Evolutionary conservation across 352 stramenopile species (phyloP).

Genomic region (Globisporangium alternatum): DNA sequence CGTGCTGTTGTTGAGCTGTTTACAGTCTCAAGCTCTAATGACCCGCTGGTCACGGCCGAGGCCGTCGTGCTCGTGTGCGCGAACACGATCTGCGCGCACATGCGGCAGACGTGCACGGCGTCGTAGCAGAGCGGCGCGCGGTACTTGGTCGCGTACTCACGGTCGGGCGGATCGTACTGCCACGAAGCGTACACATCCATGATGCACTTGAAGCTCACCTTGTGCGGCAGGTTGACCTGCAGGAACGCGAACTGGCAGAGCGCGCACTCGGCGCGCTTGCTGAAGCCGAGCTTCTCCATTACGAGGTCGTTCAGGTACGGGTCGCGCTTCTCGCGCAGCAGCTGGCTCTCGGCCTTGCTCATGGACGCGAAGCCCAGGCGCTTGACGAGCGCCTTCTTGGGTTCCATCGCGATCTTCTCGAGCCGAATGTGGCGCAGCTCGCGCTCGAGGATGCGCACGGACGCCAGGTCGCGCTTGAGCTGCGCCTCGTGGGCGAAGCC

Average conservation of each 20-base stretch:
- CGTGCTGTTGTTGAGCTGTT: neutral
- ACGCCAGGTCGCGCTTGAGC: conserved; percentile 44
- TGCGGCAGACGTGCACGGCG: conserved; percentile 63
- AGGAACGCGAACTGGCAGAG: conserved; percentile 59
- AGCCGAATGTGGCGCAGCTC: conserved; percentile 48
- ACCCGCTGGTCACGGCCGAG: neutral
- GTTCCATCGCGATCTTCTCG: conserved; percentile 31
- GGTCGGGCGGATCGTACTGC: conserved; percentile 49
- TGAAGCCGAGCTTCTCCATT: conserved; percentile 58
- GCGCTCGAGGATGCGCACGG: conserved; percentile 41
- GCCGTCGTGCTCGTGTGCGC: conserved; percentile 25
- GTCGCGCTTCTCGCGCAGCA: conserved; percentile 29
- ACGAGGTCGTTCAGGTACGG: conserved; percentile 49
- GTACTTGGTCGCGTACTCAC: conserved; percentile 46
- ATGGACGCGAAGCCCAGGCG: conserved; percentile 25
- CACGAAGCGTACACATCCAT: conserved; percentile 70
- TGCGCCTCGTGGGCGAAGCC: conserved; percentile 36
- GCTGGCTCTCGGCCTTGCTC: conserved; percentile 15
- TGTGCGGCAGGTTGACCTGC: conserved; percentile 54
- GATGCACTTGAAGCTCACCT: conserved; percentile 77
- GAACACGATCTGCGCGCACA: conserved; percentile 73
- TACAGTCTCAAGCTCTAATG: neutral
- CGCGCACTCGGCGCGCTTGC: conserved; percentile 58
- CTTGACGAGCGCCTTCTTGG: conserved; percentile 18
- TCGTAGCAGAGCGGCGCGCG: conserved; percentile 66